phyloP scores from a whole-genome alignment of 306 rosid species.

The Sicyos baderoa region DNA sequence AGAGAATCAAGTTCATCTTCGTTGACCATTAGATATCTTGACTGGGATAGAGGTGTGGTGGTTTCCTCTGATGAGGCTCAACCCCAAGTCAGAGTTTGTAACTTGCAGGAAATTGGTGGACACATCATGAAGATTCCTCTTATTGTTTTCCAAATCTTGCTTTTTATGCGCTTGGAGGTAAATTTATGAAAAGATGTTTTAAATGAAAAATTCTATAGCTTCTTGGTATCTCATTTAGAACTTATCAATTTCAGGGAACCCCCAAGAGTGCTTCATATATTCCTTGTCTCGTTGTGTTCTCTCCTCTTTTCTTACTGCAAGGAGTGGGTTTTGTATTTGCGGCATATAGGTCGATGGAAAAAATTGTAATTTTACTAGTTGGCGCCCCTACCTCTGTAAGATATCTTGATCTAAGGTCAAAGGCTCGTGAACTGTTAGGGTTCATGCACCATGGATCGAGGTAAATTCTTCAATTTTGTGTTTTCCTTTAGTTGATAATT shows the following conservation, averaged over 20 bases:
- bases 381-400: conserved; percentile 43
- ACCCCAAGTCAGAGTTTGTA: conserved; percentile 45
- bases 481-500: conserved; percentile 17
- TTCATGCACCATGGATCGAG: conserved; percentile 73
- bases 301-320: conserved; percentile 75
- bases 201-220: conserved; percentile 1
- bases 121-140: conserved; percentile 85
- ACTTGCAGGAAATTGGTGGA: conserved; percentile 75
- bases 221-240: conserved; percentile 20
- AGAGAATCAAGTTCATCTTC: conserved; percentile 57
- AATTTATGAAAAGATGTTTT: conserved; percentile 7
- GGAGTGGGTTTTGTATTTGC: conserved; percentile 74
- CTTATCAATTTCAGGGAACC: conserved; percentile 47
- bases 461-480: conserved; percentile 30
- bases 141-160: conserved; percentile 60
- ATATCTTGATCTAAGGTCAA: conserved; percentile 46
- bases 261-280: conserved; percentile 41
- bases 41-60: conserved; percentile 67
- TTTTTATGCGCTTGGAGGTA: conserved; percentile 84
- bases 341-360: conserved; percentile 61
- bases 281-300: conserved; percentile 40
- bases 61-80: conserved; percentile 56
- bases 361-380: conserved; percentile 41
- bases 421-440: conserved; percentile 56
- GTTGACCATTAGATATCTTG: conserved; percentile 45